Evolutionary conservation across 106 monocot genomes (phyloP).

Genomic region (Dendrobium huoshanense): DNA sequence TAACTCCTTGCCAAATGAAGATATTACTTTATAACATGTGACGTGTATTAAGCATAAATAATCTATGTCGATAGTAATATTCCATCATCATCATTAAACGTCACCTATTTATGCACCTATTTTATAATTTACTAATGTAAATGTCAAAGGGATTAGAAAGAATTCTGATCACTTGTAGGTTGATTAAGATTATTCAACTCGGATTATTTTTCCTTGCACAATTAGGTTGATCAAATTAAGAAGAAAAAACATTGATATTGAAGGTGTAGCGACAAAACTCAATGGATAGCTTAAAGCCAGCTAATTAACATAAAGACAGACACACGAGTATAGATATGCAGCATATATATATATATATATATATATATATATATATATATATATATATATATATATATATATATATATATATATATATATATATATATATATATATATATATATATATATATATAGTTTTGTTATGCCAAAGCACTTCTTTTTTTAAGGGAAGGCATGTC

Average conservation of each 20-base stretch:
- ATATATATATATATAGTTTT: not conserved
- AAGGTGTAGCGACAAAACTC: not conserved
- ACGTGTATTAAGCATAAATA: not conserved
- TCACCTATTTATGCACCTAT: not conserved
- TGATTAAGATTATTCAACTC: not conserved
- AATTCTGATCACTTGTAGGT: not conserved
- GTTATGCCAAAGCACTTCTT: not conserved
- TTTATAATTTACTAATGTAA: not conserved
- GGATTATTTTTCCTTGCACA: not conserved
- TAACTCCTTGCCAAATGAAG: not conserved
- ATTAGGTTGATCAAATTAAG: not conserved
- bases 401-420: not conserved
- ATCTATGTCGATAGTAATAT: not conserved
- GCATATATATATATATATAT: not conserved
- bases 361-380: not conserved
- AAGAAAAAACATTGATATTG: not conserved
- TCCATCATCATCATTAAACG: not conserved
- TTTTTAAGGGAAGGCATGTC: not conserved
- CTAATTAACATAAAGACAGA: not conserved
- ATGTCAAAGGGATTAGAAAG: not conserved
- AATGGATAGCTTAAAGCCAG: not conserved
- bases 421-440: too few relatives aligned
- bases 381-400: too few relatives aligned
- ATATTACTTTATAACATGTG: not conserved
- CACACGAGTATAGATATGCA: not conserved